phyloP scores from a whole-genome alignment of 768 basidiomycete genomes.

The Amanita jacksonii region DNA sequence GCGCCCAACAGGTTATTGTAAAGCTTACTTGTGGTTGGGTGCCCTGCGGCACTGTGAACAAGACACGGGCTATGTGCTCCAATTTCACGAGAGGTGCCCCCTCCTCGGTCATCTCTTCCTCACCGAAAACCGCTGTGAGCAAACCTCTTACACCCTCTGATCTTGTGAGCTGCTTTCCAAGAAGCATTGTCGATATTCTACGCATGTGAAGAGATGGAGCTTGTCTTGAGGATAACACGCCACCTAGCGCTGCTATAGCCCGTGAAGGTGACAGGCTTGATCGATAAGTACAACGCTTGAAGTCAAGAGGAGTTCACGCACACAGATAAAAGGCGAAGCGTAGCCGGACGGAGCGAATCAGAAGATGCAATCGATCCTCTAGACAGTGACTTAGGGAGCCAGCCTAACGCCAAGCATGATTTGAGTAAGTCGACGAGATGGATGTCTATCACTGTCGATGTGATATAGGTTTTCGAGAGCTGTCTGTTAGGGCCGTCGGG shows the following conservation, averaged over 20 bases:
- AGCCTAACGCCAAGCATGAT: conserved; percentile 57
- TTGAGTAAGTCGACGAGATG: conserved; percentile 51
- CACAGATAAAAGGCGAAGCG: conserved; percentile 53
- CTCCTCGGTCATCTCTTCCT: conserved; percentile 38
- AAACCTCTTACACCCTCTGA: conserved; percentile 64
- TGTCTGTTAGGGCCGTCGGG: conserved; percentile 38
- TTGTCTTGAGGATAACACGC: conserved; percentile 39
- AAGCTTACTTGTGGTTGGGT: conserved; percentile 44
- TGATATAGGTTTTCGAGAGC: conserved; percentile 50
- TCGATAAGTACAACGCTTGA: conserved; percentile 13
- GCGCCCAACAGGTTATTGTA: background rate
- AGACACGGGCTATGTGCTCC: conserved; percentile 56
- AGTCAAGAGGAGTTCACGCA: conserved; percentile 27
- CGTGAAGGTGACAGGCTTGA: conserved; percentile 56
- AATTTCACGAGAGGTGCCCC: conserved; percentile 59
- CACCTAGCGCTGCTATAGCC: conserved; percentile 54
- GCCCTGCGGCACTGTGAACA: conserved; percentile 52
- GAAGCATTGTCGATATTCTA: conserved; percentile 49
- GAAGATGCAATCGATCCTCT: conserved; percentile 27
- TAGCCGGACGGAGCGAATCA: conserved; percentile 38
- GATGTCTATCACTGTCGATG: conserved; percentile 43
- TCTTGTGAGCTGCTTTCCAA: conserved; percentile 63
- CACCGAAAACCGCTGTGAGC: conserved; percentile 59
- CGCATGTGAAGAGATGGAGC: conserved; percentile 40
- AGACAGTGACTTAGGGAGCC: conserved; percentile 51